Base-by-base conservation (phyloP, 1,139 yeast genomes). In the Kodamaea suecica region DNA sequence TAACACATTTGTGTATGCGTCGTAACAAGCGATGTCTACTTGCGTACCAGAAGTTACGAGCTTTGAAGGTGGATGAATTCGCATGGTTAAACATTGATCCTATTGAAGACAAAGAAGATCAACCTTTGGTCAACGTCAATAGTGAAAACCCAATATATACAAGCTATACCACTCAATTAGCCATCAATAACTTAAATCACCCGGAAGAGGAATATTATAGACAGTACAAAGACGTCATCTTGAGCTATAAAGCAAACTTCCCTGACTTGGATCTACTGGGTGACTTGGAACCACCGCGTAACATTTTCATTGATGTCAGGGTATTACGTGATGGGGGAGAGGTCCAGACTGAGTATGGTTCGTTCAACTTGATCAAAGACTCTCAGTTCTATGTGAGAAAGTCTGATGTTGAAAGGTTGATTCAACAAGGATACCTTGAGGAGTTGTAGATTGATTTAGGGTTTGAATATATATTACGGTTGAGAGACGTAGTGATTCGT, bases 271-370 rank as follows among this genome's bases (percentile, higher is more conserved):
- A 92, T 52, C 64, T 92, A 26, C 77, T 92, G 17, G 97, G 97
- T 0, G 79, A 86, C 20, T 58, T 92, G 47, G 86, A 78, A 27
- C 98, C 98, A 0, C 98, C 98, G 1, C 76, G 76, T 19, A 95
- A 87, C 48, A 84, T 92, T 27, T 92, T 90, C 50, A 84, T 92
- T 9, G 98, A 92, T 53, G 97, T 92, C 3, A 66, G 98, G 36
- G 97, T 92, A 7, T 61, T 92, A 37, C 84, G 84, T 50, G 95
- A 92, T 52, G 97, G 96, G 0, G 98, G 98, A 1, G 97, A 92
- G 54, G 88, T 92, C 27, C 97, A 90, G 53, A 92, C 98, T 0
- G 98, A 92, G 56, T 92, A 92, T 49, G 98, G 98, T 20, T 95
- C 88, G 5, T 88, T 92, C 63, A 90, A 90, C 49, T 64, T 92